Percentiles rank a stretch among this genome's conserved stretches.
Evolutionary conservation across 306 rosid species (phyloP).

Genomic region (Dryas drummondii): DNA sequence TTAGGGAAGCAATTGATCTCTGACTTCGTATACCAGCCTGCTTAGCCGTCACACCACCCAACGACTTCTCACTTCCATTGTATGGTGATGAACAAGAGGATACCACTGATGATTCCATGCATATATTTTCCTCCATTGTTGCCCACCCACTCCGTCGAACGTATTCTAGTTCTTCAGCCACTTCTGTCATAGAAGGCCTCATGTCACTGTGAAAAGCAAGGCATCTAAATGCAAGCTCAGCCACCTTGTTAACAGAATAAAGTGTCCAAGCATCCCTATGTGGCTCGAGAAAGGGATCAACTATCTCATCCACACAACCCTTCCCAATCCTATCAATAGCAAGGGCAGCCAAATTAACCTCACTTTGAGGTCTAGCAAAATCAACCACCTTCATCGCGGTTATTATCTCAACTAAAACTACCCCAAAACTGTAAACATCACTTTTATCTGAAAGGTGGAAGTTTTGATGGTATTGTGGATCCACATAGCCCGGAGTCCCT

Average conservation of each 20-base stretch:
- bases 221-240: conserved; percentile 97
- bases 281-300: conserved; percentile 90
- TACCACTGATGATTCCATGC: conserved; percentile 53
- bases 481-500: conserved; percentile 97
- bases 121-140: conserved; percentile 64
- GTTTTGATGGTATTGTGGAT: conserved; percentile 97
- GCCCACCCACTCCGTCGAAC: conserved; percentile 80
- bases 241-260: conserved; percentile 78
- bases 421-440: conserved; percentile 96
- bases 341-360: conserved; percentile 91
- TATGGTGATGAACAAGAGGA: conserved; percentile 63
- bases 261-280: conserved; percentile 97
- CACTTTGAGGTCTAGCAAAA: conserved; percentile 72
- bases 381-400: conserved; percentile 94
- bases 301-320: conserved; percentile 72
- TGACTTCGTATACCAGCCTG: conserved; percentile 48
- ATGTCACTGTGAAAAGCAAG: conserved; percentile 89
- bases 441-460: conserved; percentile 95
- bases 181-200: conserved; percentile 96
- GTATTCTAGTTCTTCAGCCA: conserved; percentile 82
- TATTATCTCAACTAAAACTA: conserved; percentile 88
- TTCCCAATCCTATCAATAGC: conserved; percentile 88
- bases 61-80: conserved; percentile 55
- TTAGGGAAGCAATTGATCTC: conserved; percentile 49
- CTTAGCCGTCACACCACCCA: conserved; percentile 31